Evolutionary conservation across 2,329 filamentous ascomycete species (phyloP).

Genomic region (Colletotrichum liaoningense): DNA sequence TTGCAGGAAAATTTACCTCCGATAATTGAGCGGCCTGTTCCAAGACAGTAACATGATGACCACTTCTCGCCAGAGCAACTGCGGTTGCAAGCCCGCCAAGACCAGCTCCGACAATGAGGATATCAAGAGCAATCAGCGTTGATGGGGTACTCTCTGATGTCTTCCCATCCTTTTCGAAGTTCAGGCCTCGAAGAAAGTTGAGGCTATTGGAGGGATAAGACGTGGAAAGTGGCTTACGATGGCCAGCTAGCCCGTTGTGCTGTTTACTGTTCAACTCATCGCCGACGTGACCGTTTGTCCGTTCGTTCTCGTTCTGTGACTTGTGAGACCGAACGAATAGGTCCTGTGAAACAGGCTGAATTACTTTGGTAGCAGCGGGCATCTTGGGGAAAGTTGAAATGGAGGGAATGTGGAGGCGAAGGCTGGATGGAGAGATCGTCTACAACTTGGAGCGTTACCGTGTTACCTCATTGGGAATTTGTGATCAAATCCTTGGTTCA

Average conservation of each 20-base stretch:
- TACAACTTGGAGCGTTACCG: not conserved
- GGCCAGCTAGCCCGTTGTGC: not conserved
- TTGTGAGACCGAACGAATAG: not conserved
- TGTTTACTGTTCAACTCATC: not conserved
- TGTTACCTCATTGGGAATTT: not conserved
- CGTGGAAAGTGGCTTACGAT: not conserved
- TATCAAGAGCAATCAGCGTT: not conserved
- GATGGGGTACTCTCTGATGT: not conserved
- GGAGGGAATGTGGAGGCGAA: not conserved
- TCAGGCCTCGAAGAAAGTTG: conserved; percentile 12
- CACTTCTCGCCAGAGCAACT: conserved; percentile 24
- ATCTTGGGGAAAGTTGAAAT: not conserved
- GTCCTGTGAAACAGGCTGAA: not conserved
- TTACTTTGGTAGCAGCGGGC: not conserved
- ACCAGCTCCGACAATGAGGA: conserved; percentile 34
- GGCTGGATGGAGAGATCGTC: not conserved
- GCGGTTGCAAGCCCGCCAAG: conserved; percentile 34
- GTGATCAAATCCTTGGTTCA: not conserved
- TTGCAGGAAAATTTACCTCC: not conserved
- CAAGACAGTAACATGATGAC: conserved; percentile 33
- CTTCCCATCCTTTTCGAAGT: not conserved
- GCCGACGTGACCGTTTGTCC: not conserved
- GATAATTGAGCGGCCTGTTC: conserved; percentile 31
- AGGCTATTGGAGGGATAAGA: conserved; percentile 34
- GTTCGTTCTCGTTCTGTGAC: not conserved